Base-by-base conservation (phyloP, 2,329 filamentous ascomycete species). In the Didymella lethalis region DNA sequence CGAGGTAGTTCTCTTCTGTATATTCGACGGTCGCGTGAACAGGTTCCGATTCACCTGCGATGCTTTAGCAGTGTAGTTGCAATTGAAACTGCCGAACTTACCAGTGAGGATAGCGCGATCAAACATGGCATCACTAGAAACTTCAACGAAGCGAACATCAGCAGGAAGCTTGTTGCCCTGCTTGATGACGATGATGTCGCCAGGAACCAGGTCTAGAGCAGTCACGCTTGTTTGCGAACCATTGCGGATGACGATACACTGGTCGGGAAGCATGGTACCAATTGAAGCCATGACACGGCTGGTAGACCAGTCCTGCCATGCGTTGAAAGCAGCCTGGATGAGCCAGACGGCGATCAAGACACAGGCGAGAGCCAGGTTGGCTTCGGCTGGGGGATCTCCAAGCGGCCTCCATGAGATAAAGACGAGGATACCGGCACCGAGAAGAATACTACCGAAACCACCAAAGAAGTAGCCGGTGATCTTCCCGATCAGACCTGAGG, bases 271-370 rank as follows among this genome's bases (percentile, higher is more conserved):
- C 90, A 93, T 91, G 18, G 85, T 88, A 47, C 88, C 90, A 72
- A 93, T 93, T 0, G 89, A 91, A 18, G 87, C 85, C 91, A 93
- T 93, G 54, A 92, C 90, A 5, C 88, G 81, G 1, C 86, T 89
- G 0, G 89, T 90, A 2, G 89, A 91, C 85, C 90, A 93, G 72
- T 93, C 90, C 62, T 81, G 80, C 75, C 78, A 82, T 78, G 92
- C 93, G 2, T 80, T 84, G 62, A 83, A 83, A 1, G 70, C 73
- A 11, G 81, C 81, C 56, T 83, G 81, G n/a, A 80, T 76, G 49
- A 81, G 61, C 88, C 90, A 93, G 7, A 93, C 90, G 6, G 86
- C 84, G 1, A 89, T 73, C 6, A 93, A 79, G 2, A 93, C 90
- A 67, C 92, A 90, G 0, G 88, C 90, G 25, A 93, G 82, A 0